phyloP scores from a whole-genome alignment of 768 basidiomycete genomes.

The Leccinum sublutescens region DNA sequence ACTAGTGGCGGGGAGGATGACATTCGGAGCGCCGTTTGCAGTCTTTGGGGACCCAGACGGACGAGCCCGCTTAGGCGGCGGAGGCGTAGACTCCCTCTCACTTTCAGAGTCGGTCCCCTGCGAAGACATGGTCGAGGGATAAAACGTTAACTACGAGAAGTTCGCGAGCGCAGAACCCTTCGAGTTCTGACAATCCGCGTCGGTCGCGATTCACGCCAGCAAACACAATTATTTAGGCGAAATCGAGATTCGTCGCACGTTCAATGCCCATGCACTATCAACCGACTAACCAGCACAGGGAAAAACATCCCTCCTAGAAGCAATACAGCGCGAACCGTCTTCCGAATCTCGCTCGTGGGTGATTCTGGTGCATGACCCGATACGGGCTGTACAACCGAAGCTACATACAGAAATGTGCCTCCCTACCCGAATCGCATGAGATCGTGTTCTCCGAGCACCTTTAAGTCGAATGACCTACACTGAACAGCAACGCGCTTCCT shows the following conservation, averaged over 20 bases:
- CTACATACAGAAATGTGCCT: slow-evolving; percentile 93
- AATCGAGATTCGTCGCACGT: not conserved
- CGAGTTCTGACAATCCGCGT: not conserved
- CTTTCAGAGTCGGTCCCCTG: slow-evolving; percentile 30
- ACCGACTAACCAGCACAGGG: slow-evolving; percentile 57
- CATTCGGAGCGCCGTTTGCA: slow-evolving; percentile 23
- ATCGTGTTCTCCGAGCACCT: not conserved
- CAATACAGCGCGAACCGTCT: slow-evolving; percentile 46
- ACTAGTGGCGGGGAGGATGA: slow-evolving; percentile 11
- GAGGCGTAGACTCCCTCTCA: slow-evolving; percentile 25
- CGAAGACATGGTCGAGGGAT: slow-evolving; percentile 26
- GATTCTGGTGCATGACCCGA: slow-evolving; percentile 44
- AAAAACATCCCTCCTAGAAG: slow-evolving; percentile 69
- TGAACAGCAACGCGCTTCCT: slow-evolving; percentile 78
- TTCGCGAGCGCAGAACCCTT: slow-evolving; percentile 1
- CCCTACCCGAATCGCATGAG: slow-evolving; percentile 48
- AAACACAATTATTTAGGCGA: not conserved
- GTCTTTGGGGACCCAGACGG: slow-evolving; percentile 31
- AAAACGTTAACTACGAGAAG: slow-evolving; percentile 2
- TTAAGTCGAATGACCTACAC: slow-evolving; percentile 51
- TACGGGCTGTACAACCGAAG: slow-evolving; percentile 82
- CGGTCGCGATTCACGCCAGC: not conserved
- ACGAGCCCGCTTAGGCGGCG: slow-evolving; percentile 40
- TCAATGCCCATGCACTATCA: slow-evolving; percentile 62
- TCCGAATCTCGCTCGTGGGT: slow-evolving; percentile 42